Percentiles rank a stretch among this genome's conserved stretches.
phyloP scores from a whole-genome alignment of 2,329 filamentous ascomycete species.

The Herpotrichia juniperi region DNA sequence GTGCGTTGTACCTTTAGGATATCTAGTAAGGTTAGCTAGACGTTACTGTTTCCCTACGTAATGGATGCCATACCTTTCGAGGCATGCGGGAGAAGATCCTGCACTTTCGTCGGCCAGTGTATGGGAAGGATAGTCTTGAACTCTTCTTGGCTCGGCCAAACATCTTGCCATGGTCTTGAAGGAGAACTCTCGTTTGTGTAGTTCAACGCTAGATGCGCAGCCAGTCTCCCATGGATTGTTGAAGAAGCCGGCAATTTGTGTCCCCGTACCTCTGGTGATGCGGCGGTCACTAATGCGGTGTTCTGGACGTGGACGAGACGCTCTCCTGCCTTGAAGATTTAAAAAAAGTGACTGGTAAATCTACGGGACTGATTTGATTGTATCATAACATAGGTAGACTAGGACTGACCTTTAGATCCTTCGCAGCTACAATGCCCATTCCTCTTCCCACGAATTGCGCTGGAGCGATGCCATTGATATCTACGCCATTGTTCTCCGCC shows the following conservation, averaged over 20 bases:
- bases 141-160: slow-evolving; percentile 69
- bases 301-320: slow-evolving; percentile 69
- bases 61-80: slow-evolving; percentile 29
- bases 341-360: slow-evolving; percentile 10
- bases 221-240: slow-evolving; percentile 73
- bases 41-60: neutral
- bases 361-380: neutral
- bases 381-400: neutral
- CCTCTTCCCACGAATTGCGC: slow-evolving; percentile 73
- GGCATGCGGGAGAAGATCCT: slow-evolving; percentile 46
- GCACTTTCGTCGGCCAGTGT: slow-evolving; percentile 56
- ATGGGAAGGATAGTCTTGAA: slow-evolving; percentile 65
- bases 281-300: slow-evolving; percentile 67
- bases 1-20: slow-evolving; percentile 51
- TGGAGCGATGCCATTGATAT: slow-evolving; percentile 70
- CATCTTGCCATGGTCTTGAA: slow-evolving; percentile 65
- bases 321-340: slow-evolving; percentile 59
- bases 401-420: slow-evolving; percentile 65
- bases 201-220: slow-evolving; percentile 67
- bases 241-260: slow-evolving; percentile 59
- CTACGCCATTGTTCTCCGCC: slow-evolving; percentile 69
- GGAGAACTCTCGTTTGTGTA: slow-evolving; percentile 49
- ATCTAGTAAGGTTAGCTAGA: neutral
- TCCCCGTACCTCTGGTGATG: slow-evolving; percentile 58
- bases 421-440: slow-evolving; percentile 76